Conservation (phyloP, 768 basidiomycete genomes). For the Coprinopsis marcescibilis region DNA sequence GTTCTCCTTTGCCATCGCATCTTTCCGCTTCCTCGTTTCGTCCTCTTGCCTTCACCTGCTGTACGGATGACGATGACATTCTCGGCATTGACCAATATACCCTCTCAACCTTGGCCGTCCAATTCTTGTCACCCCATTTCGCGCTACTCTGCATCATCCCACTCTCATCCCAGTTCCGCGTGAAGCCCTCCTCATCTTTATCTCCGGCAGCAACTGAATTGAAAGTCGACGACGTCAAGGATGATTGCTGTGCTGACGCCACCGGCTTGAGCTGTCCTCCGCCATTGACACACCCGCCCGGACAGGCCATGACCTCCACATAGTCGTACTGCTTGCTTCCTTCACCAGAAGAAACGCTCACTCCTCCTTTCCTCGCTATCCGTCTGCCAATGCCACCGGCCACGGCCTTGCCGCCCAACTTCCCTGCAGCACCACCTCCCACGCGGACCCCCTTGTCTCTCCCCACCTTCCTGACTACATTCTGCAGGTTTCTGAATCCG, state of each 20-base stretch:
- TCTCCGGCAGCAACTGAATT: not conserved
- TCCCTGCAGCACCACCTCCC: constrained; percentile 37
- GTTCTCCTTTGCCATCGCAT: not conserved
- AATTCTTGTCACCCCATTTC: constrained; percentile 79
- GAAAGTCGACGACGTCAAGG: not conserved
- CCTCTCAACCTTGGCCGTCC: constrained; percentile 76
- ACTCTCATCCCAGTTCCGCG: constrained; percentile 53
- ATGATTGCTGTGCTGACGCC: no score
- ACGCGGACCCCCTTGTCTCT: constrained; percentile 73
- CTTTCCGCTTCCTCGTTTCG: not conserved
- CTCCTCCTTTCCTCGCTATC: constrained; percentile 23
- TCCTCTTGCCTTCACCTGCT: not conserved
- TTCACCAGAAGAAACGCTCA: constrained; percentile 21
- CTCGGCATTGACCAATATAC: constrained; percentile 59
- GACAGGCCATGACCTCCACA: constrained; percentile 99
- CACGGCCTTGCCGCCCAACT: constrained; percentile 20
- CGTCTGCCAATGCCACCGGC: constrained; percentile 21
- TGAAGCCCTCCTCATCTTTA: constrained; percentile 60
- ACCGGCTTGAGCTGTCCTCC: constrained; percentile 75
- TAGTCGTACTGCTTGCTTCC: constrained; percentile 68
- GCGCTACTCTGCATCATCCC: constrained; percentile 49
- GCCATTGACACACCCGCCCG: constrained; percentile 94
- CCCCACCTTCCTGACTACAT: constrained; percentile 91
- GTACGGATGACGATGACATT: constrained; percentile 1
- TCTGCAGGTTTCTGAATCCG: constrained; percentile 96